Base-by-base conservation (phyloP, 108 stramenopile species). In the Cyclotella choctawhatcheeana region DNA sequence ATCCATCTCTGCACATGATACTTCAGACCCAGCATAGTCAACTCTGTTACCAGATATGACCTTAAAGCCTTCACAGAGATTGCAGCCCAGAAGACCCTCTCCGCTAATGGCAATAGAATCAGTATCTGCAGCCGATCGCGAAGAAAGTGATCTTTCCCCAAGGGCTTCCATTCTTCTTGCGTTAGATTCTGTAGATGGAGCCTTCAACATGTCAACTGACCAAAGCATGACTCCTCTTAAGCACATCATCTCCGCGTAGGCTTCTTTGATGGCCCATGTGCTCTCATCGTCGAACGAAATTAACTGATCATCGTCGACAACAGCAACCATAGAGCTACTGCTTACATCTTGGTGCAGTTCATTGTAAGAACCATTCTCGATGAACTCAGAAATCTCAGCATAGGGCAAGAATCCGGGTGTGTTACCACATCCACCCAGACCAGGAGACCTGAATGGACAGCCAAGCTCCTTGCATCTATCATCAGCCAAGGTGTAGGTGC, bases 171-270 rank as follows among this genome's bases (percentile, higher is more conserved):
- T 18, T 45, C 1, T 54, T 55, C 44, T 20, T 32, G 5, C 17
- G 18, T 51, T 52, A 40, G 67, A 44, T 33, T 30, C 32, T 0
- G 67, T 33, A 50, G 64, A 50, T 37, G 64, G 53, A 37, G 79
- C 54, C 67, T 73, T 69, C 40, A 80, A 63, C 82, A 82, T 82
- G 51, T 82, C 82, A n/a, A 78, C 50, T 18, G 82, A 82, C 82
- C 82, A 82, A 17, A 77, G 44, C 77, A 79, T 82, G n/a, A 65
- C 67, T 30, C 82, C 82, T 68, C 82, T 72, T 16, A 82, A 50
- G 30, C 82, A 82, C 77, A 74, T 78, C 77, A 78, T 78, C 52
- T 78, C 76, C 26, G 82, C 76, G 51, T 82, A 82, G 7, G 71
- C 77, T 55, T 82, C 73, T 35, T 82, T 82, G 58, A 78, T 74